These are phyloP conservation scores for Pelargonium nanum DNA, from an alignment of 345 rosid species.

Conservation along the genomic window DNA sequence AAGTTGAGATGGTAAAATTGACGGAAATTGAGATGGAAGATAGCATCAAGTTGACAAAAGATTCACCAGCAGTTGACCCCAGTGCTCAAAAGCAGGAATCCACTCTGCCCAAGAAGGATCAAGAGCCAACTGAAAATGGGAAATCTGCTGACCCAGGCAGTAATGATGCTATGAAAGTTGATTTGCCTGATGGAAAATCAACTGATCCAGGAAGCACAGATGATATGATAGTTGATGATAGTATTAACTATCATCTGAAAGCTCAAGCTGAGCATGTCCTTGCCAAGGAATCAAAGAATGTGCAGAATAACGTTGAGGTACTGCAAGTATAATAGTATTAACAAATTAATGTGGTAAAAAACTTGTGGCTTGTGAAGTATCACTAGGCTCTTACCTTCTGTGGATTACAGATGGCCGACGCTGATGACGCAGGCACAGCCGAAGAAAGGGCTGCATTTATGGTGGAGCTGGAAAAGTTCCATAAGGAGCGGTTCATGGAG, in stretches of 20 bases:
- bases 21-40: conserved; percentile 3
- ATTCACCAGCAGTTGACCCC: not conserved
- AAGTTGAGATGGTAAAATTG: too few species aligned
- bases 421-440: conserved; percentile 52
- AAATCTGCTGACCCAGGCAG: not conserved
- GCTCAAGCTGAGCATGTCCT: not conserved
- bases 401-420: conserved; percentile 39
- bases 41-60: not conserved
- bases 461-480: conserved; percentile 60
- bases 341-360: not conserved
- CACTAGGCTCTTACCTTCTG: not conserved
- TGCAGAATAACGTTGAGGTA: not conserved
- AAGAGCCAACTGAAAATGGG: not conserved
- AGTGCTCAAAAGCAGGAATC: not conserved
- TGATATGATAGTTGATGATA: not conserved
- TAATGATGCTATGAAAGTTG: not conserved
- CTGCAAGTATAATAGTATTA: not conserved
- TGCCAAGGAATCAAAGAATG: not conserved
- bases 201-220: not conserved
- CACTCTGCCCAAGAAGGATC: not conserved
- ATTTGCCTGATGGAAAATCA: not conserved
- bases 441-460: conserved; percentile 57
- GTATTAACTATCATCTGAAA: not conserved
- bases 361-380: not conserved
- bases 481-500: conserved; percentile 46